These are phyloP conservation scores for Tanacetum coccineum DNA, from an alignment of 129 eudicot genomes.

Conservation along the genomic window DNA sequence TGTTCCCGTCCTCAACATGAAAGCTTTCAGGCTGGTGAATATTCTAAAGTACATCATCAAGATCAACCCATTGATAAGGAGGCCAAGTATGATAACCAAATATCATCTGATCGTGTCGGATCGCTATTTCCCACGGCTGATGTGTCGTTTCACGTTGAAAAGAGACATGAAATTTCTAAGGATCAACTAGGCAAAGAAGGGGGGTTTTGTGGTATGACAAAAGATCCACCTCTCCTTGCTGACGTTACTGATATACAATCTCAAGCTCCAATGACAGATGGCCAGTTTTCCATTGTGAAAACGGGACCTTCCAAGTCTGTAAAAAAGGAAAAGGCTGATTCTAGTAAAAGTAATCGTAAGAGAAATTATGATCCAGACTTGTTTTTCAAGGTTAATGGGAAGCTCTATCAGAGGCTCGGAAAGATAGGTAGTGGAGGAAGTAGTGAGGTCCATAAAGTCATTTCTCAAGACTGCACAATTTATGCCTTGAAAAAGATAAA, in stretches of 20 bases:
- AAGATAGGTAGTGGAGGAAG: slow-evolving; percentile 99
- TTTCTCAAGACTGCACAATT: slow-evolving; percentile 82
- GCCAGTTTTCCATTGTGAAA: slow-evolving; percentile 42
- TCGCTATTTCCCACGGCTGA: not conserved
- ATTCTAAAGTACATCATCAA: not conserved
- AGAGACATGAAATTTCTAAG: slow-evolving; percentile 22
- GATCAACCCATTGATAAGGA: slow-evolving; percentile 18
- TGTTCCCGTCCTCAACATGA: slow-evolving; percentile 26
- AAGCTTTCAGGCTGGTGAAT: slow-evolving; percentile 1
- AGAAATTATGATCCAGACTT: slow-evolving; percentile 67
- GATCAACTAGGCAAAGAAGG: slow-evolving; percentile 28
- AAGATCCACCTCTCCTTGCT: slow-evolving; percentile 32
- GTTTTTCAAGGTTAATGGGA: slow-evolving; percentile 94
- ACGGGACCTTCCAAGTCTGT: slow-evolving; percentile 49
- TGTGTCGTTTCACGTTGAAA: slow-evolving; percentile 17
- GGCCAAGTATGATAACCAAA: slow-evolving; percentile 24
- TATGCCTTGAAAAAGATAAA: slow-evolving; percentile 94
- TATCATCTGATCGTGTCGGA: slow-evolving; percentile 26
- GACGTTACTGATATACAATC: slow-evolving; percentile 45
- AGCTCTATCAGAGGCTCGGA: slow-evolving; percentile 96
- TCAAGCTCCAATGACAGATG: slow-evolving; percentile 37
- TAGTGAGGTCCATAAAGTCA: slow-evolving; percentile 98
- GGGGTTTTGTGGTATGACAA: slow-evolving; percentile 29
- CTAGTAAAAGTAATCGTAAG: slow-evolving; percentile 66
- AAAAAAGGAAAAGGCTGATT: slow-evolving; percentile 50